These are phyloP conservation scores for Penicillium sp. DNA, from an alignment of 2,329 filamentous ascomycete species.

Conservation along the genomic window DNA sequence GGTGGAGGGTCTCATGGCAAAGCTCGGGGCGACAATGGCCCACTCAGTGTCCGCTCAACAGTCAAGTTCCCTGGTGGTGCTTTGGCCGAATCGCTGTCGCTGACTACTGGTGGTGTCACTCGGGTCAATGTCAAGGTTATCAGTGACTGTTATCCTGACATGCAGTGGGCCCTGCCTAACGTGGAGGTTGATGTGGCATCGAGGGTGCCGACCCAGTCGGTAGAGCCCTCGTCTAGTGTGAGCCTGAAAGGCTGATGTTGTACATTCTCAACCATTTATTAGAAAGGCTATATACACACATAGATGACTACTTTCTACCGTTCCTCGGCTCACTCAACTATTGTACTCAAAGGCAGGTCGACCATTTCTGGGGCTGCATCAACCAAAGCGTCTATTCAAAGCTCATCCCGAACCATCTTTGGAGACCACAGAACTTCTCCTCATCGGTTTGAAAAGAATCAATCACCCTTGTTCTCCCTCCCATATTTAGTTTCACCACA, in stretches of 20 bases:
- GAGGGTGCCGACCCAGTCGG: conserved; percentile 24
- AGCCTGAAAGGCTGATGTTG: conserved; percentile 17
- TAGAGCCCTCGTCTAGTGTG: conserved; percentile 22
- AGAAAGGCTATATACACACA: neutral
- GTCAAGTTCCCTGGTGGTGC: conserved; percentile 38
- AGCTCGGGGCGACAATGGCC: conserved; percentile 23
- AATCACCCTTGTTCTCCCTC: conserved; percentile 47
- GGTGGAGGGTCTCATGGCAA: conserved; percentile 10
- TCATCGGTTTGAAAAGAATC: conserved; percentile 48
- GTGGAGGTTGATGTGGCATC: conserved; percentile 55
- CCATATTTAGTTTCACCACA: conserved; percentile 47
- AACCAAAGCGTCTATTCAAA: conserved; percentile 26
- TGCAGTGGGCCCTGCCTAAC: conserved; percentile 62
- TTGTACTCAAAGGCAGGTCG: neutral
- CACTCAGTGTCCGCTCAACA: conserved; percentile 33
- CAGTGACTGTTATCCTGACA: conserved; percentile 84
- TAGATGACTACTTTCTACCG: neutral
- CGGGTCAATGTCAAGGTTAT: conserved; percentile 73
- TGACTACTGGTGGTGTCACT: conserved; percentile 17
- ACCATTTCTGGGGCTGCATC: neutral
- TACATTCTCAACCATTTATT: neutral
- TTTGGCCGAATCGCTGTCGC: conserved; percentile 19
- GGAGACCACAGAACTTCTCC: conserved; percentile 49
- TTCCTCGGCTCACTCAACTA: no score
- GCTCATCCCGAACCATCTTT: conserved; percentile 50